These are phyloP conservation scores for Pochonia chlamydosporia DNA, from an alignment of 2,329 filamentous ascomycete species.

Conservation along the genomic window DNA sequence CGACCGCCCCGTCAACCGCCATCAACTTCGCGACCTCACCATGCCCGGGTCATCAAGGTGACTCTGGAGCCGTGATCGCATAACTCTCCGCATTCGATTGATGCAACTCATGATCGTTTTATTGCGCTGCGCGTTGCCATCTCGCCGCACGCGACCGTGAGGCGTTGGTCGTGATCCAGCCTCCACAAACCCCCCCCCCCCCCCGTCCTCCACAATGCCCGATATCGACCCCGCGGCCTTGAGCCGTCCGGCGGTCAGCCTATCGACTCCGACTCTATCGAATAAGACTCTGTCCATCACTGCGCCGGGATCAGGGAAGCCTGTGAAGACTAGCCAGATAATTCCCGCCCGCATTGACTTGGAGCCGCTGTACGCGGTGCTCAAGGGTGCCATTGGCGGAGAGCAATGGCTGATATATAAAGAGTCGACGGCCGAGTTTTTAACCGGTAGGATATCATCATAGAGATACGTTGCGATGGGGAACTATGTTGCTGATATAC, in stretches of 20 bases:
- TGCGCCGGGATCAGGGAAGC: constrained; percentile 42
- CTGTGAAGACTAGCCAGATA: constrained; percentile 54
- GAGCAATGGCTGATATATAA: constrained; percentile 63
- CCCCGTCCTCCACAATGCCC: constrained; percentile 44
- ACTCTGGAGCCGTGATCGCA: constrained; percentile 36
- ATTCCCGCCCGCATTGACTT: constrained; percentile 63
- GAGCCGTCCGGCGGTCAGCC: constrained; percentile 53
- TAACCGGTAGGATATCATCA: constrained; percentile 44
- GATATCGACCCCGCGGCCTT: constrained; percentile 67
- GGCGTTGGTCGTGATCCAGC: constrained; percentile 1
- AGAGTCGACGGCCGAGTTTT: constrained; percentile 55
- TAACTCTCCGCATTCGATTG: constrained; percentile 26
- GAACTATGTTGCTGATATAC: background rate
- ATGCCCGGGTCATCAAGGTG: constrained; percentile 40
- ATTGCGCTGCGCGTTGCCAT: constrained; percentile 39
- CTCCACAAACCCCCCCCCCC: constrained; percentile 18
- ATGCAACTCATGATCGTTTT: constrained; percentile 38
- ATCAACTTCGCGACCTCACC: constrained; percentile 34
- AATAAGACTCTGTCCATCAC: constrained; percentile 52
- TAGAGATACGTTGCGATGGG: background rate
- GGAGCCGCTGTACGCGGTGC: constrained; percentile 56
- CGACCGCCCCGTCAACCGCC: constrained; percentile 21
- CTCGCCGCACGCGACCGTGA: constrained; percentile 40
- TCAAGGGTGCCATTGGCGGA: constrained; percentile 52
- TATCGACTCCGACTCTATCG: constrained; percentile 53